These are phyloP conservation scores for Linum trigynum DNA, from an alignment of 345 rosid genomes.

Conservation along the genomic window DNA sequence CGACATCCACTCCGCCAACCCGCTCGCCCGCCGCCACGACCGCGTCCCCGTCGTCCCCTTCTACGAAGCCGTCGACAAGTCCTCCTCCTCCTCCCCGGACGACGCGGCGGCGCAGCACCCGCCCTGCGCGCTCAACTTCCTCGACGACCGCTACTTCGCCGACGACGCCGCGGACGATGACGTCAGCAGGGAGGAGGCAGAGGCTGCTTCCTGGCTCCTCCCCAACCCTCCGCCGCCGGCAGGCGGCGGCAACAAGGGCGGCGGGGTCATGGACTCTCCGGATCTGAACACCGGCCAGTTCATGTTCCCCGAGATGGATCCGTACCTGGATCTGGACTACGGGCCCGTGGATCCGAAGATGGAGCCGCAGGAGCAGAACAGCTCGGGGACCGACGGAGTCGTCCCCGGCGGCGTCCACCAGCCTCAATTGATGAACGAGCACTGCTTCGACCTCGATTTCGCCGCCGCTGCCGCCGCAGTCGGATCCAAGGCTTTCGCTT, in stretches of 20 bases:
- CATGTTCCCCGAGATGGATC: constrained; percentile 63
- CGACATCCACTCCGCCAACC: constrained; percentile 86
- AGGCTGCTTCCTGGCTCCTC: constrained; percentile 80
- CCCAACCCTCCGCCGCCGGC: constrained; percentile 39
- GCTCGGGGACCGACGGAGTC: constrained; percentile 79
- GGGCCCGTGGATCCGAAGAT: constrained; percentile 51
- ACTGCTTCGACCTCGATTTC: constrained; percentile 56
- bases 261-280: constrained; percentile 27
- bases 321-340: constrained; percentile 65
- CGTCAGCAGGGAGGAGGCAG: constrained; percentile 38
- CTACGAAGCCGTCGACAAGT: constrained; percentile 32
- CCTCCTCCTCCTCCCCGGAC: constrained; percentile 13
- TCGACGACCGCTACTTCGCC: constrained; percentile 28
- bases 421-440: constrained; percentile 26
- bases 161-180: constrained; percentile 35
- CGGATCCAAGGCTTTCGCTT: constrained; percentile 36
- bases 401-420: constrained; percentile 34
- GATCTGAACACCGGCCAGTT: constrained; percentile 65
- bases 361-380: constrained; percentile 59
- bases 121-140: constrained; percentile 27
- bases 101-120: neutral
- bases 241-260: neutral
- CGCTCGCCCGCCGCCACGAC: constrained; percentile 81
- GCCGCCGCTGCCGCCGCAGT: neutral
- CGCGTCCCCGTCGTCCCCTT: constrained; percentile 66